Evolutionary conservation across 306 rosid genomes (phyloP), one percentile per base, ranked within the genome.

Genomic region (Sicyos baderoa): DNA sequence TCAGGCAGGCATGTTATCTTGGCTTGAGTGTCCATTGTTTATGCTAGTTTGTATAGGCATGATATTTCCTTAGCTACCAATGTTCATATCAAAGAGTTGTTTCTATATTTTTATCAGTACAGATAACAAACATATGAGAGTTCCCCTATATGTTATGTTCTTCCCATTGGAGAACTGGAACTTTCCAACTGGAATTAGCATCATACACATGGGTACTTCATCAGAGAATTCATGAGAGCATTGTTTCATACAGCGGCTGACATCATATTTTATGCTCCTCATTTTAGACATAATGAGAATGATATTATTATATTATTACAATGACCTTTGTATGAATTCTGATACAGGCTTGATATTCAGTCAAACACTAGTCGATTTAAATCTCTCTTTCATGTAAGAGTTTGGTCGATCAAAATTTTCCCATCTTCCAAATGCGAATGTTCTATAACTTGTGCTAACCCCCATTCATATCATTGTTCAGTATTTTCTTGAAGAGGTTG

Each of bases 401-500:
- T 71, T 70, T 61, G 55, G 12, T 53, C 12, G 40, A 50, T 37
- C 68, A 47, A 5, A 64, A 69, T 81, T 50, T 65, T 10, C 16
- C 32, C 50, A 11, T 22, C 54, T 59, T 69, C 8, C 25, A 58
- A 66, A 53, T 53, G 25, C 53, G 44, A 68, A 14, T 66, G 55
- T 29, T 13, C 9, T 25, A 17, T 59, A 48, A 45, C 29, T 29
- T 21, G 29, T 49, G 18, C 45, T 49, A 21, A 44, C 61, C 27
- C 54, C 27, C 54, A 16, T 44, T 25, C 48, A 69, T 49, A 69
- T 70, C 9, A 2, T 29, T 54, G 48, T 70, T 53, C 90, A 94
- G 97, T 94, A 94, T 79, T 97, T 94, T 74, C 81, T 90, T 72
- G 89, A 85, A 79, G 99, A 90, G 76, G 99, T 94, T 81, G 87